A percentile compares a stretch with the other conserved stretches of the same genome.
These are phyloP conservation scores for Yamadazyma laniorum DNA, from an alignment of 805 yeast species.

Conservation along the genomic window DNA sequence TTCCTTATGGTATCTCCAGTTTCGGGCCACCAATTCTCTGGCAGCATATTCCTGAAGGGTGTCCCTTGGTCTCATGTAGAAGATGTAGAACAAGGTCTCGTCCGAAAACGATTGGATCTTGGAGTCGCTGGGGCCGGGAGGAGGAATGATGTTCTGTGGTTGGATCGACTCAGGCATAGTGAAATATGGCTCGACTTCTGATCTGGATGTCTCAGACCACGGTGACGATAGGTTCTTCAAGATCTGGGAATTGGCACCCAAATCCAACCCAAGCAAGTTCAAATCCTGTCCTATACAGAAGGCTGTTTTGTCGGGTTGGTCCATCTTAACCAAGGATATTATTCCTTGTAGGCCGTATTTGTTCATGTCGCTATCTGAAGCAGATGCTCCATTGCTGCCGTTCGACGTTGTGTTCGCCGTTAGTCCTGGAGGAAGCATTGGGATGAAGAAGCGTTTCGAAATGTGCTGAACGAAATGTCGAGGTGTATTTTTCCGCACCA, in stretches of 20 bases:
- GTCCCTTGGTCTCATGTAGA: slow-evolving; percentile 91
- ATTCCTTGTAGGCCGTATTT: slow-evolving; percentile 70
- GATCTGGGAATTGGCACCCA: slow-evolving; percentile 47
- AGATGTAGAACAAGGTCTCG: slow-evolving; percentile 89
- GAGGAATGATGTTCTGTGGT: slow-evolving; percentile 31
- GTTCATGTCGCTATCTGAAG: slow-evolving; percentile 43
- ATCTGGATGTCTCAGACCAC: slow-evolving; percentile 89
- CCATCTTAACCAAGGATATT: slow-evolving; percentile 57
- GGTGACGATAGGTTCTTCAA: slow-evolving; percentile 80
- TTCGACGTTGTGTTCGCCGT: slow-evolving; percentile 1
- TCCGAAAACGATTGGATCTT: slow-evolving; percentile 70
- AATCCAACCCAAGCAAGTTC: slow-evolving; percentile 61
- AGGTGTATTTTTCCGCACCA: no score
- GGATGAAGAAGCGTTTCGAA: slow-evolving; percentile 1
- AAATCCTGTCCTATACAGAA: slow-evolving; percentile 77
- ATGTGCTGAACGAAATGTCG: background rate
- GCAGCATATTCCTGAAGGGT: slow-evolving; percentile 92
- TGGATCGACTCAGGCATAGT: slow-evolving; percentile 53
- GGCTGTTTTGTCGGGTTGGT: slow-evolving; percentile 58
- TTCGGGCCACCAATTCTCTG: slow-evolving; percentile 82
- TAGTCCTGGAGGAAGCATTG: slow-evolving; percentile 28
- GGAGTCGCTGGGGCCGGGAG: slow-evolving; percentile 44
- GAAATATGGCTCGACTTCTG: slow-evolving; percentile 86
- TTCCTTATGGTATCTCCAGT: slow-evolving; percentile 97
- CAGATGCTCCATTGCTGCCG: slow-evolving; percentile 4